Conservation (phyloP, 192 early-diverging fungal species). For the Kickxella alabastrina region DNA sequence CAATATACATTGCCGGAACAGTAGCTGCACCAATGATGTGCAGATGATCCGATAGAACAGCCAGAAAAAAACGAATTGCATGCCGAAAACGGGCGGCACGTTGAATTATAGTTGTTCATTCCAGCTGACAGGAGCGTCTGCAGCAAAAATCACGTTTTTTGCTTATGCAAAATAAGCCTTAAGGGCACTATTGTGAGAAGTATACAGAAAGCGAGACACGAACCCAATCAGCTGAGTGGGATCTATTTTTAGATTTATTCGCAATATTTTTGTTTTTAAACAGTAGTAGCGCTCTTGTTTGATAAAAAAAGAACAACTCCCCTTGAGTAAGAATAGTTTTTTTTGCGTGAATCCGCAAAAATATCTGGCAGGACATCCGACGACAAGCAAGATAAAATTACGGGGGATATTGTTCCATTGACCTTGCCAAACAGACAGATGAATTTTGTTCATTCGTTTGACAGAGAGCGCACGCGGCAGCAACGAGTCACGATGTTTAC, state of each 20-base stretch:
- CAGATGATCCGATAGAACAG: too few relatives aligned
- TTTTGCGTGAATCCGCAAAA: too few relatives aligned
- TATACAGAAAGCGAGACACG: background rate
- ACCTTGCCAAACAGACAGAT: background rate
- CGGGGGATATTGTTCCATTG: background rate
- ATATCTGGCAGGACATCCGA: background rate
- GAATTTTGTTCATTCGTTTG: slow-evolving; percentile 1
- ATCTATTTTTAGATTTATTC: slow-evolving; percentile 24
- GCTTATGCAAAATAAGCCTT: background rate
- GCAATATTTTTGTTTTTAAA: too few relatives aligned
- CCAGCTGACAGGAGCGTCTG: too few relatives aligned
- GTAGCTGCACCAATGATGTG: too few relatives aligned
- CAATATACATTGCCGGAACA: too few relatives aligned
- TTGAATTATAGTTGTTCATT: too few relatives aligned
- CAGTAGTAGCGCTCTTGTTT: background rate
- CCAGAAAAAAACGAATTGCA: too few relatives aligned
- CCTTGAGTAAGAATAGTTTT: background rate
- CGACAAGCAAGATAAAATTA: background rate
- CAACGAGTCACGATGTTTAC: too few relatives aligned
- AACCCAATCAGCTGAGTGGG: slow-evolving; percentile 17
- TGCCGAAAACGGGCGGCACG: too few relatives aligned
- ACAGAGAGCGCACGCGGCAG: too few relatives aligned
- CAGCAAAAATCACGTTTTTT: background rate
- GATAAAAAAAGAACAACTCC: background rate
- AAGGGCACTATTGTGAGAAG: too few relatives aligned